Evolutionary conservation across 176 grass and related monocot genomes (phyloP).

Genomic region (Ananas comosus): DNA sequence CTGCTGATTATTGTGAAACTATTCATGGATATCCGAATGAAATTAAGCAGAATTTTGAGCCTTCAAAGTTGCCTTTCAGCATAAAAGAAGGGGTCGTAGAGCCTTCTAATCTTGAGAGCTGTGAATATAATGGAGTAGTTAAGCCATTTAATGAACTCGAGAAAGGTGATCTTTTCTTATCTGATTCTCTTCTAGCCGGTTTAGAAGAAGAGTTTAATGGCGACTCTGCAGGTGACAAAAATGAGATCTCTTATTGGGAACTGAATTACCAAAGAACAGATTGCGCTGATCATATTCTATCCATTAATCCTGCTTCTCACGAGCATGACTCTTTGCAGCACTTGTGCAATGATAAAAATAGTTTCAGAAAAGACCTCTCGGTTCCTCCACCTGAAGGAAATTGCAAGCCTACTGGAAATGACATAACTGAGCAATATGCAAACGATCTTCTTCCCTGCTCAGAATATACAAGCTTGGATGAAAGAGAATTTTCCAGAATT

Average conservation of each 20-base stretch:
- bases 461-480: constrained; percentile 1
- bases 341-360: constrained; percentile 19
- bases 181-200: constrained; percentile 63
- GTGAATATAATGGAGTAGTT: constrained; percentile 22
- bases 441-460: constrained; percentile 6
- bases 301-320: not conserved
- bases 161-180: constrained; percentile 54
- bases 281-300: constrained; percentile 4
- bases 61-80: constrained; percentile 15
- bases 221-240: constrained; percentile 12
- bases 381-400: constrained; percentile 12
- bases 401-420: constrained; percentile 12
- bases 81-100: constrained; percentile 23
- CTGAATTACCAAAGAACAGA: constrained; percentile 8
- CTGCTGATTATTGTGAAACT: constrained; percentile 21
- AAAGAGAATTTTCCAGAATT: constrained; percentile 4
- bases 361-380: constrained; percentile 20
- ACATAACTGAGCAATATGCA: constrained; percentile 8
- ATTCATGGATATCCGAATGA: constrained; percentile 29
- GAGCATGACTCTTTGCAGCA: constrained; percentile 6
- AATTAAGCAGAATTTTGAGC: constrained; percentile 15
- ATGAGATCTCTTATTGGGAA: constrained; percentile 23
- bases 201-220: constrained; percentile 67
- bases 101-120: constrained; percentile 13
- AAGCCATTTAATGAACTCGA: constrained; percentile 35